phyloP scores from a whole-genome alignment of 2,329 filamentous ascomycete species.

The Diaporthe amygdali region DNA sequence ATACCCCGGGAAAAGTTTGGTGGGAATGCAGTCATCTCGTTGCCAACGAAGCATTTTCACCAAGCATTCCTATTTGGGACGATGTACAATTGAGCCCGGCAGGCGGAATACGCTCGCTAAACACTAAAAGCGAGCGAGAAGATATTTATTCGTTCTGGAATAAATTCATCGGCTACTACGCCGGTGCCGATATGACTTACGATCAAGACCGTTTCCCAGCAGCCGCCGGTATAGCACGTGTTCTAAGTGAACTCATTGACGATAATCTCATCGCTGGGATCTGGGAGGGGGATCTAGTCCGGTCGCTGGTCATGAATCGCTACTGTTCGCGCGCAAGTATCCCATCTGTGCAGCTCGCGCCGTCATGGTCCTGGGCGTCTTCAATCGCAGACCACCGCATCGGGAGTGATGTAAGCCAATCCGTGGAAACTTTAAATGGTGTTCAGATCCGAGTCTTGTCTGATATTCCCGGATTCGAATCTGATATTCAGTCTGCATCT shows the following conservation, averaged over 20 bases:
- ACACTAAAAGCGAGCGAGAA: background rate
- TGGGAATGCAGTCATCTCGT: background rate
- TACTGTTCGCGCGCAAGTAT: background rate
- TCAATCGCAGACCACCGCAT: background rate
- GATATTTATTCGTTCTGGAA: background rate
- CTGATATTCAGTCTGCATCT: background rate
- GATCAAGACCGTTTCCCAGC: background rate
- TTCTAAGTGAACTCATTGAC: background rate
- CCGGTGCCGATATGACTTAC: background rate
- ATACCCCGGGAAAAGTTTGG: background rate
- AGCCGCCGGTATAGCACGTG: background rate
- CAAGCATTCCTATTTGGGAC: background rate
- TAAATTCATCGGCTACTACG: background rate
- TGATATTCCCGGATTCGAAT: background rate
- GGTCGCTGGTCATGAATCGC: background rate
- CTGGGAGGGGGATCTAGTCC: background rate
- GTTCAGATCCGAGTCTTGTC: background rate
- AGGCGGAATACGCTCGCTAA: background rate
- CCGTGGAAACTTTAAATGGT: background rate
- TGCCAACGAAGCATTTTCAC: background rate
- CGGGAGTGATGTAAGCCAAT: rapidly evolving
- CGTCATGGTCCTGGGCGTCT: background rate
- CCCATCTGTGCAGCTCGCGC: background rate
- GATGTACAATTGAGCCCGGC: rapidly evolving
- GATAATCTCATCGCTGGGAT: background rate